Base-by-base conservation (phyloP, 176 grass and related monocot genomes). In the Miscanthus lutarioriparius region DNA sequence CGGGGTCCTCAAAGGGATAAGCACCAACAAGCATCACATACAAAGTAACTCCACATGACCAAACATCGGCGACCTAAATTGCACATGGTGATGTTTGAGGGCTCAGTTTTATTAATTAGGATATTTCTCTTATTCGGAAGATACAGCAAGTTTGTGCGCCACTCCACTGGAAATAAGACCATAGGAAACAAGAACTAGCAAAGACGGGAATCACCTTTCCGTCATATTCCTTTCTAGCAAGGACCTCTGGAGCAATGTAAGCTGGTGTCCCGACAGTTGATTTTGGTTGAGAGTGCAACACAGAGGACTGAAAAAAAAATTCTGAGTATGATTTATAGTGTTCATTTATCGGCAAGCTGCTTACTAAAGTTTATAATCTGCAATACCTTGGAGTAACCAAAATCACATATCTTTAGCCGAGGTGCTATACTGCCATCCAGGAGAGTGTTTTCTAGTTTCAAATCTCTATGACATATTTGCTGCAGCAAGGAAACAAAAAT, bases 11-110 rank as follows among this genome's bases (percentile, higher is more conserved):
- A 32, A 98, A 98, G 32, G 95, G 96, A 82, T 98, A 98, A 23
- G 96, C 91, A 6, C 96, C 96, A 1, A 98, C 93, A 79, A 98
- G 92, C 96, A 98, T 98, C n/a, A 98, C 96, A 44, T 95, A 98
- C 39, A 98, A 77, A 53, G 96, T 98, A 79, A 95, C 96, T 82
- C 96, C 96, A 79, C 96, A 98, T 19, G 96, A 98, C 96, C 96
- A 98, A 75, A 98, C 96, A 84, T 98, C 96, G 49, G 96, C 96
- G 25, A 98, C 94, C 96, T 98, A 86, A 82, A 84, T 84, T 68
- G 8, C 19, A 35, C 22, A 63, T 23, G 54, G 20, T 78, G 28
- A 67, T 4, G 22, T 79, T 73, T 44, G 20, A 37, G 16, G 23
- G 28, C 10, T 80, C 16, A 30, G 1, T 71, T 49, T 14, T 72